These are phyloP conservation scores for Pyricularia grisea DNA, from an alignment of 2,329 filamentous ascomycete genomes.

Conservation along the genomic window DNA sequence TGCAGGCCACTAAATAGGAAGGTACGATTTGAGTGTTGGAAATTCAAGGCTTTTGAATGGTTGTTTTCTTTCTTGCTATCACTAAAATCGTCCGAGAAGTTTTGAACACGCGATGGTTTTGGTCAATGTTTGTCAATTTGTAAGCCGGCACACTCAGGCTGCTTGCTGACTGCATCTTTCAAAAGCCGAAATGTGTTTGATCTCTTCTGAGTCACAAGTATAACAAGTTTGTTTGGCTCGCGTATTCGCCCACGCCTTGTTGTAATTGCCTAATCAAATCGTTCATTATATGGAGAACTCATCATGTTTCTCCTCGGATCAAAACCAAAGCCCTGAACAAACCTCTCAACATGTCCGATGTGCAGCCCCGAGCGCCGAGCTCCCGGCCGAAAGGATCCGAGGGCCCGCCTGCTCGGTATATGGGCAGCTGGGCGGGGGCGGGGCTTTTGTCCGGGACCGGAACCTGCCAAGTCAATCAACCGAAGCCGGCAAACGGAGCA, in stretches of 20 bases:
- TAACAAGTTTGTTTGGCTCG: too few species aligned
- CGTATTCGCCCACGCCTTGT: too few species aligned
- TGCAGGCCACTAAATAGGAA: too few species aligned
- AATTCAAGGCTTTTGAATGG: background rate
- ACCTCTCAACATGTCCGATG: background rate
- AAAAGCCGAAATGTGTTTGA: background rate
- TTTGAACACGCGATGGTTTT: background rate
- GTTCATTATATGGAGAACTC: too few species aligned
- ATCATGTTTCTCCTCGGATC: too few species aligned
- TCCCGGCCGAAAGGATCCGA: background rate
- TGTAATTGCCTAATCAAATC: too few species aligned
- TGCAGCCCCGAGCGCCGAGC: background rate
- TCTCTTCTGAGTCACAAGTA: background rate
- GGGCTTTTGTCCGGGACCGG: background rate
- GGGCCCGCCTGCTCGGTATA: background rate
- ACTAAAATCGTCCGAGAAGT: background rate
- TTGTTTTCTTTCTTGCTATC: background rate
- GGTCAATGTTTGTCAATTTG: background rate
- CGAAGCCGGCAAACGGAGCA: background rate
- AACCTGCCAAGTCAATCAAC: background rate
- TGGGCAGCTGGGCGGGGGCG: background rate
- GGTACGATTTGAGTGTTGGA: background rate
- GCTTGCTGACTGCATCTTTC: background rate
- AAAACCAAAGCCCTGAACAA: too few species aligned
- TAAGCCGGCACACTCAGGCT: background rate